Evolutionary conservation across 2,329 filamentous ascomycete species (phyloP), one percentile per base, ranked within the genome.

Genomic region (Pyricularia sp.): DNA sequence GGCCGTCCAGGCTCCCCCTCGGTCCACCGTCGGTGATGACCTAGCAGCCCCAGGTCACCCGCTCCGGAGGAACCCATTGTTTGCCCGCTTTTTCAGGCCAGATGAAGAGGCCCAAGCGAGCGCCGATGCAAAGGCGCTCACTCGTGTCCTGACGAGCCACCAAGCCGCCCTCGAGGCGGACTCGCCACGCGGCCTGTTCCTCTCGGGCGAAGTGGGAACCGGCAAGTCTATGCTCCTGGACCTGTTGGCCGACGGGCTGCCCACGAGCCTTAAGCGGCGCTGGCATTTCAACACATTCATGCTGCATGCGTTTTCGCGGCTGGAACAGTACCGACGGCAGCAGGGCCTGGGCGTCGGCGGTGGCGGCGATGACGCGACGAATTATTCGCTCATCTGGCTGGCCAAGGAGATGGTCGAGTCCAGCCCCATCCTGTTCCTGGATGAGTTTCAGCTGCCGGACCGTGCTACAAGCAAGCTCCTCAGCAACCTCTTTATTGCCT

Each of bases 251-350:
- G 89, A 93, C 67, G 90, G 90, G 67, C 79, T 95, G 4, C 92
- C 92, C 1, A 93, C 88, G 20, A 81, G 83, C 64, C 89, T 88
- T 74, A 94, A 94, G 80, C 83, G 85, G 73, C 82, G 91, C 70
- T 93, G 90, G 88, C 92, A 94, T 75, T 95, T 93, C 79, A 93
- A 92, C 76, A 93, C 90, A 0, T 95, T 95, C 74, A 95, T 95
- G 90, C 81, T 94, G 10, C 89, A 94, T 72, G 88, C 87, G 0
- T 84, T 94, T 65, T 89, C 91, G 0, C 88, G 89, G 67, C 81
- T 95, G 0, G 92, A 94, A 73, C 80, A 84, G 14, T 84, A 91
- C 64, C 83, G 92, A 10, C 25, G 61, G 11, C n/a, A 65, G 65
- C 68, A 69, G 55, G 28, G 59, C n/a, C 33, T 66, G 33, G n/a